Conservation (phyloP, 192 early-diverging fungal species). For the Entomortierella parvispora region DNA sequence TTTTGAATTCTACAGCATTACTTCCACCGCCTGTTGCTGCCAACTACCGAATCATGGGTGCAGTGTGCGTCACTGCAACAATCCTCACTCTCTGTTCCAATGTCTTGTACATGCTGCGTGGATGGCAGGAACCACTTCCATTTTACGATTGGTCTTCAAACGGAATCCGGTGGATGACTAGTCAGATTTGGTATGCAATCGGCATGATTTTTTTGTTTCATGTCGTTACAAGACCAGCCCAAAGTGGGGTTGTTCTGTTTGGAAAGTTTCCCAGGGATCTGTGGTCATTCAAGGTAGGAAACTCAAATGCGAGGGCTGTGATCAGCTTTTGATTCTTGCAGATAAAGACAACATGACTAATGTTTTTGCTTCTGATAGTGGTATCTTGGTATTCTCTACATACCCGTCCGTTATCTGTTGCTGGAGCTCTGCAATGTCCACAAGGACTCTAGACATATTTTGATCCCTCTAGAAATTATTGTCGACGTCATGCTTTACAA, state of each 20-base stretch:
- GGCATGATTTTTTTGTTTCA: slow-evolving; percentile 52
- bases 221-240: slow-evolving; percentile 48
- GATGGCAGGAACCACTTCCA: slow-evolving; percentile 43
- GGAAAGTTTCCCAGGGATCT: slow-evolving; percentile 44
- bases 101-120: slow-evolving; percentile 47
- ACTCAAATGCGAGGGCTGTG: neutral
- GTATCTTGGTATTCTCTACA: slow-evolving; percentile 37
- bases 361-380: slow-evolving; percentile 19
- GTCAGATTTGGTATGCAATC: slow-evolving; percentile 51
- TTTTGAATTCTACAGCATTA: slow-evolving; percentile 13
- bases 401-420: slow-evolving; percentile 40
- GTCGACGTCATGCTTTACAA: slow-evolving; percentile 50
- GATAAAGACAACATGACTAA: neutral
- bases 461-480: slow-evolving; percentile 45
- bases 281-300: slow-evolving; percentile 45
- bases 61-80: slow-evolving; percentile 27
- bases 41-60: slow-evolving; percentile 40
- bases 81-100: slow-evolving; percentile 40
- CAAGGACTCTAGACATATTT: slow-evolving; percentile 29
- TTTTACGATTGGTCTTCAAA: slow-evolving; percentile 48
- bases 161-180: slow-evolving; percentile 47
- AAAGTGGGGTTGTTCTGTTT: slow-evolving; percentile 44
- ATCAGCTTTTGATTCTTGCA: neutral
- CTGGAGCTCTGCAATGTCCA: slow-evolving; percentile 32
- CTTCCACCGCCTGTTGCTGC: slow-evolving; percentile 30